A percentile compares a stretch with the other conserved stretches of the same genome.
Evolutionary conservation across 345 rosid species (phyloP).

Genomic region (Cardiospermum halicacabum): DNA sequence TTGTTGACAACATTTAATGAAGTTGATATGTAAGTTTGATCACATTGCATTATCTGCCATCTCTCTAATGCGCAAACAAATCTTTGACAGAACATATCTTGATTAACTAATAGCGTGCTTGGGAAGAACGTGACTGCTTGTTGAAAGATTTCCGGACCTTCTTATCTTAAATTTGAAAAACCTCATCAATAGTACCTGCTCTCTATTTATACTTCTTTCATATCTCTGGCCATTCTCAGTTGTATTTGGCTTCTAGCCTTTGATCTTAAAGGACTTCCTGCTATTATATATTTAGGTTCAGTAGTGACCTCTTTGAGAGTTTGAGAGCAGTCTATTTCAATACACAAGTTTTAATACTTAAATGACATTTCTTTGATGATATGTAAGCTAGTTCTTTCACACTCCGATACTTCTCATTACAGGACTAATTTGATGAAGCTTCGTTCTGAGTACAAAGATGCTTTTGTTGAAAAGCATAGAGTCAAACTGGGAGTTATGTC

Average conservation of each 20-base stretch:
- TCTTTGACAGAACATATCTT: too few species aligned
- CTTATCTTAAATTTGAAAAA: neutral
- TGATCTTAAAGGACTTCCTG: neutral
- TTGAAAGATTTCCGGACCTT: neutral
- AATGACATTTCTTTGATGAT: neutral
- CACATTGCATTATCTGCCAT: neutral
- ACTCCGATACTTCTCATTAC: conserved; percentile 12
- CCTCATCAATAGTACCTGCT: neutral
- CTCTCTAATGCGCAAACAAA: neutral
- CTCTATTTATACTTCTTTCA: neutral
- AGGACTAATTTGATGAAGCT: conserved; percentile 99
- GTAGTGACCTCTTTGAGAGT: neutral
- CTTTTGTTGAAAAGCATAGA: conserved; percentile 93
- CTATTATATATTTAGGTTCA: neutral
- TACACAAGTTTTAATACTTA: neutral
- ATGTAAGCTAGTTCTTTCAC: neutral
- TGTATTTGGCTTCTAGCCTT: neutral
- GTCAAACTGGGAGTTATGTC: conserved; percentile 98
- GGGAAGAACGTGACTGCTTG: neutral
- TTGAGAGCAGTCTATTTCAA: neutral
- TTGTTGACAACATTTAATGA: conserved; percentile 97
- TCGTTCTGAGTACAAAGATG: conserved; percentile 94
- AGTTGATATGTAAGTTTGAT: conserved; percentile 79
- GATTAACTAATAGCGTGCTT: neutral
- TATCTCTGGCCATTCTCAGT: neutral